These are phyloP conservation scores for Talaromyces sp. DNA, from an alignment of 2,329 filamentous ascomycete species.

Conservation along the genomic window DNA sequence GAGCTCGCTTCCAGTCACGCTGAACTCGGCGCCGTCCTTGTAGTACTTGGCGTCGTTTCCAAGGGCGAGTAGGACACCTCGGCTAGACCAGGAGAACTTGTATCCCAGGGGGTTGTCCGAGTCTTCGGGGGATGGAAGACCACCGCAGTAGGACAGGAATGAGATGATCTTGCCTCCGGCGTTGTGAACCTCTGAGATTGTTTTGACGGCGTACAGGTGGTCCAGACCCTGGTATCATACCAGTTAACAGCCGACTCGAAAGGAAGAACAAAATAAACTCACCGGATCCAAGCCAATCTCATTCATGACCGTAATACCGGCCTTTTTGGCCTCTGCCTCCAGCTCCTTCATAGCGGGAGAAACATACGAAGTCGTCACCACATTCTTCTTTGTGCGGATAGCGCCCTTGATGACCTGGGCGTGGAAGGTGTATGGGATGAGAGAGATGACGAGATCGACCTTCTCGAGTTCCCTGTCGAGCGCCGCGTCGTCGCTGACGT, in stretches of 20 bases:
- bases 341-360: conserved; percentile 90
- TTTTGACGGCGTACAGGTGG: conserved; percentile 73
- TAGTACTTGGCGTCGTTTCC: conserved; percentile 80
- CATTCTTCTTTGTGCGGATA: conserved; percentile 89
- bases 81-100: conserved; percentile 79
- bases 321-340: conserved; percentile 74
- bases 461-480: conserved; percentile 77
- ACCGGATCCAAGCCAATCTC: conserved; percentile 67
- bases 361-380: conserved; percentile 92
- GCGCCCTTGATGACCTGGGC: conserved; percentile 86
- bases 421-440: conserved; percentile 92
- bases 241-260: not conserved
- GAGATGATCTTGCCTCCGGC: conserved; percentile 77
- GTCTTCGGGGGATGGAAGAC: conserved; percentile 62
- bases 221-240: conserved; percentile 27
- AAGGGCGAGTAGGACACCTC: conserved; percentile 82
- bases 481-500: conserved; percentile 70
- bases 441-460: conserved; percentile 69
- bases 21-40: conserved; percentile 69
- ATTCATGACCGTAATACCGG: conserved; percentile 96
- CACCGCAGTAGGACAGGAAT: conserved; percentile 83
- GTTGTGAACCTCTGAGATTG: conserved; percentile 72
- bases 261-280: conserved; percentile 4
- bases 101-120: conserved; percentile 89
- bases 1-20: conserved; percentile 61